Evolutionary conservation across 306 rosid genomes (phyloP).

Genomic region (Benincasa hispida): DNA sequence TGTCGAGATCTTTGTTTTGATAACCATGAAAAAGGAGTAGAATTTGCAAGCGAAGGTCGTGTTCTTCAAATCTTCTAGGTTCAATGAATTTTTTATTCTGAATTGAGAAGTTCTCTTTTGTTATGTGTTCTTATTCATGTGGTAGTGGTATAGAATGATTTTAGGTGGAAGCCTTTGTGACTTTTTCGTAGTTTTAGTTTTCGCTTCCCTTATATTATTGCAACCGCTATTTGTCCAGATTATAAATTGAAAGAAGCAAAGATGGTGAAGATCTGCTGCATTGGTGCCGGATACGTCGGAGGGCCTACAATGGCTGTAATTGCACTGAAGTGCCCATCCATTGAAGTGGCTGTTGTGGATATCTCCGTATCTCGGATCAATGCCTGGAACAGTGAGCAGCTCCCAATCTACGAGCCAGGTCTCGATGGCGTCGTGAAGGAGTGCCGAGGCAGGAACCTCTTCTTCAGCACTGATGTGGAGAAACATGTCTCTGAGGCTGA

Average conservation of each 20-base stretch:
- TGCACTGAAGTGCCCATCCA: constrained; percentile 79
- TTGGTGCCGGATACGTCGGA: constrained; percentile 99
- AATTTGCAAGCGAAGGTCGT: background rate
- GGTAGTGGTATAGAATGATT: background rate
- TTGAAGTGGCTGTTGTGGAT: constrained; percentile 89
- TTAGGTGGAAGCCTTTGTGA: background rate
- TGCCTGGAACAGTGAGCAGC: constrained; percentile 93
- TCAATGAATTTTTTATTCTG: background rate
- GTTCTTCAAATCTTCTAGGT: constrained; percentile 5
- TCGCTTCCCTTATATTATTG: constrained; percentile 11
- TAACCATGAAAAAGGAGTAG: background rate
- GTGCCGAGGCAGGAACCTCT: constrained; percentile 83
- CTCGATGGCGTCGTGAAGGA: constrained; percentile 69
- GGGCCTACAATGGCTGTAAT: constrained; percentile 99
- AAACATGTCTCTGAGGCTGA: constrained; percentile 76
- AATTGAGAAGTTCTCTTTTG: background rate
- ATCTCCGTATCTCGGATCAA: constrained; percentile 61
- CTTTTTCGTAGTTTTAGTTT: background rate
- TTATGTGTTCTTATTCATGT: background rate
- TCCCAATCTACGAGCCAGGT: constrained; percentile 97
- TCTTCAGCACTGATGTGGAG: constrained; percentile 93
- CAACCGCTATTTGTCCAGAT: constrained; percentile 28
- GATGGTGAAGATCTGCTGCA: constrained; percentile 99
- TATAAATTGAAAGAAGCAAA: constrained; percentile 18
- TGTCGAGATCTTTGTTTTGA: background rate